Evolutionary conservation across 805 yeast genomes (phyloP), one percentile per base, ranked within the genome.

Genomic region (Barnettozyma pratensis): DNA sequence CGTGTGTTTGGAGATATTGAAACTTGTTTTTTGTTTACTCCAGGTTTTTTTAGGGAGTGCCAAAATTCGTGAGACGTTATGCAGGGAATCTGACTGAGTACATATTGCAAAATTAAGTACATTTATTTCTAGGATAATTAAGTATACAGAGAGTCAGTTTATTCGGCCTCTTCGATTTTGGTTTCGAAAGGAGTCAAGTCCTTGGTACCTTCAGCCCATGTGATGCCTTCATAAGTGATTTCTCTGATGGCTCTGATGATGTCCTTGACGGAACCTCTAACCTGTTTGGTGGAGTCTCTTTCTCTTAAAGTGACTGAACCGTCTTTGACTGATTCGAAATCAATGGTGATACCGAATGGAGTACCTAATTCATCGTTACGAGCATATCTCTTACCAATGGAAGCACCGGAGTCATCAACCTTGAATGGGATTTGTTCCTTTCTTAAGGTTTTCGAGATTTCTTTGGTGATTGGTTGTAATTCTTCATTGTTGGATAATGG

Each of bases 361-460:
- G 98, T 94, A 70, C 99, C 99, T 65, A 92, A 79, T 75, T 92
- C 99, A 71, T 92, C 99, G 69, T 92, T 92, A 75, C 99, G 87
- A 55, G 99, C 90, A 64, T 92, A 92, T 74, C 99, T 85, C 75
- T 91, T 88, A 73, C 99, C 99, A 62, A 92, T 94, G 32, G 98
- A 87, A 25, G 96, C 97, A 58, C 96, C 87, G 8, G 97, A 89
- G 69, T 92, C 98, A 68, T 94, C 99, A 51, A 92, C 84, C 78
- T 91, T 92, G 78, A 91, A 88, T 57, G 97, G 92, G 60, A 94
- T 83, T 68, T 90, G 92, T 53, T 80, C 82, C 54, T 75, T 71
- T 70, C 94, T 89, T 66, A 94, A 80, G 52, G 73, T 73, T 50
- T 79, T 73, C 46, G 92, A 80, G 48, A 94, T 83, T 54, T 79